Conservation (phyloP, 352 stramenopile species). For the Achlya hypogyna region DNA sequence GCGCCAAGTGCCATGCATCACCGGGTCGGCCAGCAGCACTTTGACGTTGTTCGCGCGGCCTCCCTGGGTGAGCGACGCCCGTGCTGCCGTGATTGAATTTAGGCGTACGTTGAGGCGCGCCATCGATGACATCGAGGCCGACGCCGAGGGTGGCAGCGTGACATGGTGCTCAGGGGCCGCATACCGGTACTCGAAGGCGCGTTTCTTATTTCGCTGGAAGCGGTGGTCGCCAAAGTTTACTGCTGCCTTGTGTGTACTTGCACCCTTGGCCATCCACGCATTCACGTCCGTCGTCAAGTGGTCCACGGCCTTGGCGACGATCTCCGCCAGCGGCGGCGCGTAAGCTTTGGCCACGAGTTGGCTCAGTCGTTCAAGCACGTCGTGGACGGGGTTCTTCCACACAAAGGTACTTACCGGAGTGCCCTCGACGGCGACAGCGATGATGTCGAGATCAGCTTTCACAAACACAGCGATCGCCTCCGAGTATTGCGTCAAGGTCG, state of each 20-base stretch:
- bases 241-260: neutral
- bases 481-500: neutral
- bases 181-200: neutral
- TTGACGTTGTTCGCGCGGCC: neutral
- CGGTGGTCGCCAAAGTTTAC: neutral
- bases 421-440: neutral
- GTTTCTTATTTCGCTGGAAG: neutral
- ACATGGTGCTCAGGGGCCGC: neutral
- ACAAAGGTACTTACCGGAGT: neutral
- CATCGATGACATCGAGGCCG: neutral
- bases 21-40: conserved; percentile 11
- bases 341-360: neutral
- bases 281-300: neutral
- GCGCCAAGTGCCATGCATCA: neutral
- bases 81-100: neutral
- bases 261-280: conserved; percentile 9
- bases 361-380: neutral
- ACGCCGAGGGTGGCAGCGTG: neutral
- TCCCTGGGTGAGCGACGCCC: neutral
- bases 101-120: neutral
- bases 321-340: neutral
- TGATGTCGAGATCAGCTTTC: neutral
- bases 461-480: neutral
- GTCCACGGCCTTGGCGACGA: neutral
- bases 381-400: neutral